These are phyloP conservation scores for Arachis stenosperma DNA, from an alignment of 306 rosid genomes.

Conservation along the genomic window DNA sequence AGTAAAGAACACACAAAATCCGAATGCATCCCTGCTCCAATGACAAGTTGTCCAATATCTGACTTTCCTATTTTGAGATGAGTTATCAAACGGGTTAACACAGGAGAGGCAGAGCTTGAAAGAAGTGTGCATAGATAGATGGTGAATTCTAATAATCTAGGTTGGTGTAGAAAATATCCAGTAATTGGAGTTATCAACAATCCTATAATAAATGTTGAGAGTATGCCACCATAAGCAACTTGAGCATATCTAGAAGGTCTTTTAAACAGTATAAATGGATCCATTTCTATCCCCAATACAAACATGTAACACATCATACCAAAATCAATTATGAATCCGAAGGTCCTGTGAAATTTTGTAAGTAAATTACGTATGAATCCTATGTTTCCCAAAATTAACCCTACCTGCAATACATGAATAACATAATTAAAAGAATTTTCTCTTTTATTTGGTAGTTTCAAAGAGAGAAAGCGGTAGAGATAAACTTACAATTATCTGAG, in stretches of 20 bases:
- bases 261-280: constrained; percentile 55
- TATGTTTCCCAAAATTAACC: constrained; percentile 64
- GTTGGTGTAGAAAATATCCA: constrained; percentile 6
- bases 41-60: constrained; percentile 77
- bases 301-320: constrained; percentile 93
- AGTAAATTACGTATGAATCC: constrained; percentile 39
- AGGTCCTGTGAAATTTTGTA: constrained; percentile 39
- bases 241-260: constrained; percentile 55
- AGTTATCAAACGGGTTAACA: constrained; percentile 72
- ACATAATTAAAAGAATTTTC: not conserved
- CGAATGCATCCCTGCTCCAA: constrained; percentile 73
- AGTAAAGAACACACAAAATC: constrained; percentile 64
- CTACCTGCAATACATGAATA: constrained; percentile 54
- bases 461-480: constrained; percentile 1
- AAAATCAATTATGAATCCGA: constrained; percentile 70
- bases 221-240: constrained; percentile 66
- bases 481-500: constrained; percentile 69
- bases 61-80: constrained; percentile 75
- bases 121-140: constrained; percentile 56
- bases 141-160: constrained; percentile 46
- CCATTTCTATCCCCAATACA: constrained; percentile 86
- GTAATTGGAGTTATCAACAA: constrained; percentile 49
- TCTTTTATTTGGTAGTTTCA: not conserved
- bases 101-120: constrained; percentile 77
- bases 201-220: constrained; percentile 56